Conservation (phyloP, 768 basidiomycete species). For the Lepiota venenata region DNA sequence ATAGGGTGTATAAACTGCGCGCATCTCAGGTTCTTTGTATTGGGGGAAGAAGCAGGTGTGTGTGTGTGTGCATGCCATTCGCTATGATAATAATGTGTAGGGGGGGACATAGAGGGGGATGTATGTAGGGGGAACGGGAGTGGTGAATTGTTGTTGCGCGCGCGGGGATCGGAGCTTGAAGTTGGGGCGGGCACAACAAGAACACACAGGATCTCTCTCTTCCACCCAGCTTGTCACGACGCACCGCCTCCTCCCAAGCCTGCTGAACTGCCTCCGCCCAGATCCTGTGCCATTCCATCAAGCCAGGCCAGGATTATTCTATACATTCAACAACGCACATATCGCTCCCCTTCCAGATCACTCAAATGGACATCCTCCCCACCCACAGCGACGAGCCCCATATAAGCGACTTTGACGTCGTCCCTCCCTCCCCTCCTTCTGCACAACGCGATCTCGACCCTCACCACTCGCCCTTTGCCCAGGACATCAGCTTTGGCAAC, state of each 20-base stretch:
- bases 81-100: no score
- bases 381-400: constrained; percentile 19
- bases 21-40: constrained; percentile 2
- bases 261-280: constrained; percentile 7
- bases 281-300: constrained; percentile 8
- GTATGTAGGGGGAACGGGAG: no score
- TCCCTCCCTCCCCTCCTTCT: constrained; percentile 23
- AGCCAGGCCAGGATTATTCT: constrained; percentile 2
- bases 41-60: background rate
- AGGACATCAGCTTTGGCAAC: constrained; percentile 14
- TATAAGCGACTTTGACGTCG: constrained; percentile 21
- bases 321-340: background rate
- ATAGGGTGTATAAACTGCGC: background rate
- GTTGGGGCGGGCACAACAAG: constrained; percentile 4
- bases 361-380: constrained; percentile 17
- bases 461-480: constrained; percentile 18
- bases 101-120: background rate
- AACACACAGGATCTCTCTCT: constrained; percentile 6
- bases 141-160: constrained; percentile 3
- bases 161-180: constrained; percentile 12
- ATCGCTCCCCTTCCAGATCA: constrained; percentile 3
- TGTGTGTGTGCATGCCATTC: no score
- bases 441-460: constrained; percentile 16
- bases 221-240: background rate
- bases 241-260: constrained; percentile 5